A percentile compares a stretch with the other conserved stretches of the same genome.
Conservation (phyloP, 352 stramenopile species). For the Pythium vanterpoolii region DNA sequence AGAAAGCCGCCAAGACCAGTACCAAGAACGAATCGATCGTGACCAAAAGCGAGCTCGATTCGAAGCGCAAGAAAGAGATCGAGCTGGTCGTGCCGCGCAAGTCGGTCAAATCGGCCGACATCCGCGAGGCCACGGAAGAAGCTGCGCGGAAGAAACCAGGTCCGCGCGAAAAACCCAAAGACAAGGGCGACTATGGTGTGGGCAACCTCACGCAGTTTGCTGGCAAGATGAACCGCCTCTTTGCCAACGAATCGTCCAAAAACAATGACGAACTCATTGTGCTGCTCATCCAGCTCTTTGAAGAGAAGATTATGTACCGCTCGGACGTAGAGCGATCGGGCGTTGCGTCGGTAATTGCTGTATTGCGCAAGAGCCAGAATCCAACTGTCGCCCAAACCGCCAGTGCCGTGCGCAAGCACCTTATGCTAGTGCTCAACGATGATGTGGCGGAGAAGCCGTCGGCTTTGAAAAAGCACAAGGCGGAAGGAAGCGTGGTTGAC, state of each 20-base stretch:
- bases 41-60: slow-evolving; percentile 48
- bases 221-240: slow-evolving; percentile 56
- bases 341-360: slow-evolving; percentile 61
- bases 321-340: slow-evolving; percentile 69
- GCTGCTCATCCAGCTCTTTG: slow-evolving; percentile 73
- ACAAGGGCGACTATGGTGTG: slow-evolving; percentile 68
- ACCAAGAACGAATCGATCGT: slow-evolving; percentile 36
- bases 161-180: slow-evolving; percentile 44
- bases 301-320: slow-evolving; percentile 64
- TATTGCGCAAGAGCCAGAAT: slow-evolving; percentile 63
- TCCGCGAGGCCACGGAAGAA: slow-evolving; percentile 70
- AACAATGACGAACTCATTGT: slow-evolving; percentile 71
- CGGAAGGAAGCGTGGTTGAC: slow-evolving; percentile 15
- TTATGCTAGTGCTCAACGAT: slow-evolving; percentile 62
- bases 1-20: slow-evolving; percentile 35
- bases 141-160: slow-evolving; percentile 53
- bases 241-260: slow-evolving; percentile 66
- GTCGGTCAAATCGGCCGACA: slow-evolving; percentile 71
- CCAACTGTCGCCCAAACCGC: slow-evolving; percentile 66
- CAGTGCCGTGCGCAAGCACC: slow-evolving; percentile 73
- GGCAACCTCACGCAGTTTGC: slow-evolving; percentile 53
- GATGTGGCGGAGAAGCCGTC: slow-evolving; percentile 34
- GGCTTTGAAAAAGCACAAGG: slow-evolving; percentile 37
- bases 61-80: slow-evolving; percentile 79
- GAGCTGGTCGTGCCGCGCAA: slow-evolving; percentile 75